Percentiles rank a stretch among this genome's conserved stretches.
These are phyloP conservation scores for Cryphonectria carpinicola DNA, from an alignment of 2,329 filamentous ascomycete genomes.

Conservation along the genomic window DNA sequence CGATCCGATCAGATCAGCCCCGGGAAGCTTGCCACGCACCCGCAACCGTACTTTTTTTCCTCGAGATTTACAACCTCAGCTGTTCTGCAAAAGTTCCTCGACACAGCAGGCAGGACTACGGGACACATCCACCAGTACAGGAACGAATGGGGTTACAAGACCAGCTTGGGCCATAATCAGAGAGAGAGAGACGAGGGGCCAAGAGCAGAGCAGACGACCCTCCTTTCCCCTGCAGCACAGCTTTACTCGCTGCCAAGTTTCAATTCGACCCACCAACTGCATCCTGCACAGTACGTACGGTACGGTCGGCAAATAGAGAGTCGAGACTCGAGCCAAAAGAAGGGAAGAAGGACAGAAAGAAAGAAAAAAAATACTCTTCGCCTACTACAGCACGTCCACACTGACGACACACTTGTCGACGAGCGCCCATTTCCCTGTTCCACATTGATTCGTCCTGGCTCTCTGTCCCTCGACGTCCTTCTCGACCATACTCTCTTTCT, in stretches of 20 bases:
- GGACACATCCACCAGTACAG: not conserved
- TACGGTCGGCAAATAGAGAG: not conserved
- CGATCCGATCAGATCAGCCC: not conserved
- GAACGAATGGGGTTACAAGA: constrained; percentile 13
- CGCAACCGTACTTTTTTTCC: not conserved
- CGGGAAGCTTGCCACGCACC: constrained; percentile 7
- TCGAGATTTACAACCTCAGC: not conserved
- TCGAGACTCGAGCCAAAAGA: constrained; percentile 12
- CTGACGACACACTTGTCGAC: constrained; percentile 1
- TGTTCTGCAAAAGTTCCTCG: not conserved
- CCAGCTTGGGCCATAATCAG: constrained; percentile 7
- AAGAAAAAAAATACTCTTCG: not conserved
- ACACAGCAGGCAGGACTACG: not conserved
- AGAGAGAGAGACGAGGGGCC: not conserved
- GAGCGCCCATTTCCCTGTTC: not conserved
- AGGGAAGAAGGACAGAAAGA: not conserved
- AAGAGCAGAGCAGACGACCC: constrained; percentile 21
- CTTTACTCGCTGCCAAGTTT: constrained; percentile 29
- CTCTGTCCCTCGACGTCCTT: not conserved
- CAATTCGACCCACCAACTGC: constrained; percentile 19
- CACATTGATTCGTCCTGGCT: constrained; percentile 1
- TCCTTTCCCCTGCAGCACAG: constrained; percentile 25
- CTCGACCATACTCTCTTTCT: constrained; percentile 3
- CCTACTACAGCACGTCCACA: constrained; percentile 1
- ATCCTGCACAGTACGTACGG: not conserved